These are phyloP conservation scores for Dacryopinax primogenitus DNA, from an alignment of 768 basidiomycete species.

Conservation along the genomic window DNA sequence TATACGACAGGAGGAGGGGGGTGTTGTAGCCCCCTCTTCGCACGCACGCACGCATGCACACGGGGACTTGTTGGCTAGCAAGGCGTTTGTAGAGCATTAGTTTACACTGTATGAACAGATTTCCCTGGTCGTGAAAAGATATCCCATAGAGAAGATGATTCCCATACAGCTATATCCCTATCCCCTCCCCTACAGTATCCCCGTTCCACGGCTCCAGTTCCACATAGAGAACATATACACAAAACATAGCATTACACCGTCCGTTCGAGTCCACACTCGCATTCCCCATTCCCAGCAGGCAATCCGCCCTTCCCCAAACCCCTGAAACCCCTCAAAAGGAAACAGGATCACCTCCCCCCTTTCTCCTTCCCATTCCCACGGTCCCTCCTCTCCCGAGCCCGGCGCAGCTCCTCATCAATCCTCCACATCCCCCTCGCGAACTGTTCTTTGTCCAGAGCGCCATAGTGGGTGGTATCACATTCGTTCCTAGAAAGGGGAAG, in stretches of 20 bases:
- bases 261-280: no score
- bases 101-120: neutral
- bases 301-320: no score
- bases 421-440: slow-evolving; percentile 77
- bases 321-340: slow-evolving; percentile 8
- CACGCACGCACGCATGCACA: neutral
- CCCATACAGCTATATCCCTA: no score
- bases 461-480: slow-evolving; percentile 44
- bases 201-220: no score
- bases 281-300: no score
- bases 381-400: slow-evolving; percentile 23
- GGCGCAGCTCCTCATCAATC: slow-evolving; percentile 70
- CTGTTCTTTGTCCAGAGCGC: slow-evolving; percentile 48
- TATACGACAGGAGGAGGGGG: slow-evolving; percentile 38
- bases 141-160: no score
- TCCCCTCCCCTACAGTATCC: no score
- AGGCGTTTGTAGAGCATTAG: no score
- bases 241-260: no score
- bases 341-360: neutral
- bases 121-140: no score
- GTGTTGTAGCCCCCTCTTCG: slow-evolving; percentile 8
- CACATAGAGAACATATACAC: no score
- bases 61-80: no score
- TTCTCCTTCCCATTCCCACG: neutral
- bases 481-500: slow-evolving; percentile 41